These are phyloP conservation scores for Kwoniella sp. DNA, from an alignment of 768 basidiomycete species.

Conservation along the genomic window DNA sequence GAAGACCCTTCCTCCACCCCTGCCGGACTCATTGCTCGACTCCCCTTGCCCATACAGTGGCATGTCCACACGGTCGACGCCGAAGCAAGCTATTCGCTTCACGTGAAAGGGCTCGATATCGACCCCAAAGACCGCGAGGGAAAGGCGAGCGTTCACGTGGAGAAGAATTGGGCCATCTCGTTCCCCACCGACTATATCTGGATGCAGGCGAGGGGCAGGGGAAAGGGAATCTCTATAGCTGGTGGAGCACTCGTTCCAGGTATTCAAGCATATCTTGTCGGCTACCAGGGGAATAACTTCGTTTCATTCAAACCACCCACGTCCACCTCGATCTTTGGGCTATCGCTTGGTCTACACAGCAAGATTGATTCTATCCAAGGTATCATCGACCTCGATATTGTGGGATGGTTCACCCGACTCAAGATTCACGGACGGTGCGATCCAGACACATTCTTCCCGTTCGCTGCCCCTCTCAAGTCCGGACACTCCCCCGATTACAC, in stretches of 20 bases:
- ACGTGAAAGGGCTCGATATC: slow-evolving; percentile 2
- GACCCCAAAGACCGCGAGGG: slow-evolving; percentile 8
- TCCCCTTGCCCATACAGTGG: slow-evolving; percentile 46
- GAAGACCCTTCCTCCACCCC: slow-evolving; percentile 31
- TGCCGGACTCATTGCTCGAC: slow-evolving; percentile 29
- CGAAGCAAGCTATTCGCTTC: slow-evolving; percentile 14
- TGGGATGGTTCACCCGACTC: slow-evolving; percentile 38
- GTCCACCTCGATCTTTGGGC: slow-evolving; percentile 28
- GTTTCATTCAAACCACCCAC: slow-evolving; percentile 32
- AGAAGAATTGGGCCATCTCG: slow-evolving; percentile 46
- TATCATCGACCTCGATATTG: slow-evolving; percentile 29
- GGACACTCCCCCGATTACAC: slow-evolving; percentile 34
- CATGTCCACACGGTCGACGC: slow-evolving; percentile 42
- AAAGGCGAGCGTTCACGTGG: slow-evolving; percentile 31
- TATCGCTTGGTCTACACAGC: slow-evolving; percentile 33
- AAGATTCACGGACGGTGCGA: slow-evolving; percentile 13
- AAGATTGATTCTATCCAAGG: slow-evolving; percentile 23
- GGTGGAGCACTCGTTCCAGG: slow-evolving; percentile 35
- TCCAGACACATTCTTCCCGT: slow-evolving; percentile 32
- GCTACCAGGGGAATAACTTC: slow-evolving; percentile 28
- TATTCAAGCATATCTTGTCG: slow-evolving; percentile 39
- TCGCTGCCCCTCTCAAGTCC: slow-evolving; percentile 35
- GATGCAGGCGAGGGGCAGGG: slow-evolving; percentile 31
- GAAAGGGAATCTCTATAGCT: slow-evolving; percentile 29
- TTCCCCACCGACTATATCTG: slow-evolving; percentile 42